Evolutionary conservation across 257 asterid species (phyloP).

Genomic region (Echium plantagineum): DNA sequence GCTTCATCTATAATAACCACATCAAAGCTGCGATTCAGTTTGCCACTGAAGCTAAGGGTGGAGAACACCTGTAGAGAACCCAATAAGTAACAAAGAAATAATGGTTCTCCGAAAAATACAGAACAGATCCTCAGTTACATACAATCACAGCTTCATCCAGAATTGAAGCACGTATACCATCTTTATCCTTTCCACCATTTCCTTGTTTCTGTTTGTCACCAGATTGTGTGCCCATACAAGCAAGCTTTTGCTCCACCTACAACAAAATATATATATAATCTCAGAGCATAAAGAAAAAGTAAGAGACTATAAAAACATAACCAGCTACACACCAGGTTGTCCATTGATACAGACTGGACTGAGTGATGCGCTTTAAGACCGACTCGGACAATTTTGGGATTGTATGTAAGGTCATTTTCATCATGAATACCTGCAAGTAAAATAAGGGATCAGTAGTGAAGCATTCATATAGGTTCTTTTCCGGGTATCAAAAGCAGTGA

Average conservation of each 20-base stretch:
- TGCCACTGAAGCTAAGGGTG: conserved; percentile 95
- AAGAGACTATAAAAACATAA: conserved; percentile 3
- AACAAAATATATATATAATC: conserved; percentile 7
- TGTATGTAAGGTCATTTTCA: conserved; percentile 73
- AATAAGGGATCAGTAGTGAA: conserved; percentile 10
- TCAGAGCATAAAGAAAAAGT: not conserved
- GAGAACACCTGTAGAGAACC: conserved; percentile 76
- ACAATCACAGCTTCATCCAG: conserved; percentile 93
- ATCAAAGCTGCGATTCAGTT: conserved; percentile 81
- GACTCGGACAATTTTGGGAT: conserved; percentile 89
- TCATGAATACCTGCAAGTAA: conserved; percentile 70
- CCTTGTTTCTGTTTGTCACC: conserved; percentile 93
- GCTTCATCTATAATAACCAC: conserved; percentile 98
- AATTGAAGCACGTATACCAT: conserved; percentile 75
- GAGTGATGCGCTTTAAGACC: conserved; percentile 94
- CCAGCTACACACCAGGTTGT: conserved; percentile 55
- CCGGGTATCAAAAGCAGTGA: not conserved
- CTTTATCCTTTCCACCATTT: conserved; percentile 56
- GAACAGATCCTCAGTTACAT: conserved; percentile 20
- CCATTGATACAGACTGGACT: conserved; percentile 90
- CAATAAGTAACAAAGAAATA: conserved; percentile 13
- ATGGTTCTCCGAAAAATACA: conserved; percentile 4
- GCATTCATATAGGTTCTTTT: not conserved
- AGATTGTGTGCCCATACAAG: conserved; percentile 52
- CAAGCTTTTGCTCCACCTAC: conserved; percentile 85